phyloP scores from a whole-genome alignment of 78 protist species.

The Monocercomonoides exilis region DNA sequence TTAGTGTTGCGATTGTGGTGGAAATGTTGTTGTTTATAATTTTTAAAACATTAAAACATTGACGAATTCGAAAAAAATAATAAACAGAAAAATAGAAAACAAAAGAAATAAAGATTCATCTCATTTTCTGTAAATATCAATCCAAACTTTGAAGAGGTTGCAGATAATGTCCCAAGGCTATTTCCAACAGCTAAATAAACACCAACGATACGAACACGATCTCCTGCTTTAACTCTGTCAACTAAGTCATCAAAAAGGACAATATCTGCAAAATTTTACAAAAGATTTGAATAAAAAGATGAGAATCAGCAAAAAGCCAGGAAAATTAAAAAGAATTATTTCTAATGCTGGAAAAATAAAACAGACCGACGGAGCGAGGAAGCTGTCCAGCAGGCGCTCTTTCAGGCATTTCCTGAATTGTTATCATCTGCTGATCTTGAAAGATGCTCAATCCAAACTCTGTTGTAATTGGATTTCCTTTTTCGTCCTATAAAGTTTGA shows the following conservation, averaged over 20 bases:
- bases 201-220: slow-evolving; percentile 69
- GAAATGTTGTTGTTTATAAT: slow-evolving; percentile 17
- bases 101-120: slow-evolving; percentile 6
- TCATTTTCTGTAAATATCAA: slow-evolving; percentile 25
- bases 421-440: slow-evolving; percentile 64
- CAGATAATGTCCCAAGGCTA: not conserved
- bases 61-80: not conserved
- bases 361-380: slow-evolving; percentile 71
- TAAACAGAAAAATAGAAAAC: too few relatives aligned
- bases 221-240: slow-evolving; percentile 90
- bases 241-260: slow-evolving; percentile 81
- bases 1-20: slow-evolving; percentile 1
- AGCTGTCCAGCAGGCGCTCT: slow-evolving; percentile 95
- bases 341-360: not conserved
- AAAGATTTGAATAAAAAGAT: not conserved
- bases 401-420: slow-evolving; percentile 94
- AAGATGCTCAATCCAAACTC: slow-evolving; percentile 89
- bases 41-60: not conserved
- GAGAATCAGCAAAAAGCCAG: too few relatives aligned
- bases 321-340: too few relatives aligned
- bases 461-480: slow-evolving; percentile 78
- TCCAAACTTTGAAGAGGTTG: not conserved
- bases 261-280: slow-evolving; percentile 36
- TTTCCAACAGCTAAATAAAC: slow-evolving; percentile 41
- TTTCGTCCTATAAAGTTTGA: slow-evolving; percentile 34